These are phyloP conservation scores for Amphichorda felina DNA, from an alignment of 2,329 filamentous ascomycete species.

Conservation along the genomic window DNA sequence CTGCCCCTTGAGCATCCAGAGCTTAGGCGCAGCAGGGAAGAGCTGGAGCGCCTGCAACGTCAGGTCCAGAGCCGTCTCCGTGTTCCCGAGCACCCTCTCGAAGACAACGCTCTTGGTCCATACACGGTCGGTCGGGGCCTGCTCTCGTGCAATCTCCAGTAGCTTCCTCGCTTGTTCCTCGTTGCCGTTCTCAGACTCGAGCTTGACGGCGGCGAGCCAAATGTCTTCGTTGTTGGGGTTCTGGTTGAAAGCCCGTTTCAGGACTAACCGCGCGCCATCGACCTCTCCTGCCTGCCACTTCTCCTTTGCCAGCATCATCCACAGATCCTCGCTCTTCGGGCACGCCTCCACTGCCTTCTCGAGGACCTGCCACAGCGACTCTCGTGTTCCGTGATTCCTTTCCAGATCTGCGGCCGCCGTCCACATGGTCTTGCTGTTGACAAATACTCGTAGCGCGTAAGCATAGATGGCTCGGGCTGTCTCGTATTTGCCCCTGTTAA, in stretches of 20 bases:
- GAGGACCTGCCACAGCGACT: conserved; percentile 72
- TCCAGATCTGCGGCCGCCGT: conserved; percentile 85
- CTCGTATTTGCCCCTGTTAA: conserved; percentile 71
- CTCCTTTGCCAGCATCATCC: conserved; percentile 93
- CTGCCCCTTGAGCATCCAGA: conserved; percentile 99
- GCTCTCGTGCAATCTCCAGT: conserved; percentile 68
- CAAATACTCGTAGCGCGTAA: conserved; percentile 80
- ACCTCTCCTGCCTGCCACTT: conserved; percentile 85
- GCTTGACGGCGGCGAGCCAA: conserved; percentile 90
- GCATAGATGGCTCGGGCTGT: conserved; percentile 91
- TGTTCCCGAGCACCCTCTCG: conserved; percentile 72
- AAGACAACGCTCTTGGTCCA: conserved; percentile 96
- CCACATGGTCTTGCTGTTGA: conserved; percentile 81
- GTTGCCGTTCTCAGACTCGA: conserved; percentile 83
- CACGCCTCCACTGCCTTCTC: conserved; percentile 93
- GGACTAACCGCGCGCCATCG: conserved; percentile 72
- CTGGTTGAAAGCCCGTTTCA: conserved; percentile 84
- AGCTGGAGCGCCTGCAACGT: conserved; percentile 76
- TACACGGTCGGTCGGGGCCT: conserved; percentile 89
- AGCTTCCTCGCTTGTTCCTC: conserved; percentile 73
- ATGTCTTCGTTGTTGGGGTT: conserved; percentile 97
- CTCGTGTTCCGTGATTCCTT: conserved; percentile 74
- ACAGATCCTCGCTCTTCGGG: conserved; percentile 80
- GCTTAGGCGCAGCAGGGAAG: conserved; percentile 75
- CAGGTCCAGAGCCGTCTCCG: conserved; percentile 73